Percentiles rank a stretch among this genome's conserved stretches.
Conservation (phyloP, 2,329 filamentous ascomycete genomes). For the Xylaria sp. region DNA sequence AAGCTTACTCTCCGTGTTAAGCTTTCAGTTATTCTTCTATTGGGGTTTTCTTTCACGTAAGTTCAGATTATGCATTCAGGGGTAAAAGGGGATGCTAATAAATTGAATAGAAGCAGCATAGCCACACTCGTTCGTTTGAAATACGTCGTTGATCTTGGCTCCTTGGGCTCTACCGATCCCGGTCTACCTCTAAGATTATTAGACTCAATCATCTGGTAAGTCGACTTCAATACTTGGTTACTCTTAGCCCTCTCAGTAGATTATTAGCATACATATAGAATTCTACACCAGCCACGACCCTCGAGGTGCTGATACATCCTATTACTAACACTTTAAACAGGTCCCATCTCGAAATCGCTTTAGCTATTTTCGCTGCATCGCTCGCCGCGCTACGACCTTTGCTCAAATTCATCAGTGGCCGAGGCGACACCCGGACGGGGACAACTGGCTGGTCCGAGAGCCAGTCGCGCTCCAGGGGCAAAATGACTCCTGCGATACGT, state of each 20-base stretch:
- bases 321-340: conserved; percentile 14
- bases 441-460: conserved; percentile 11
- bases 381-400: conserved; percentile 26
- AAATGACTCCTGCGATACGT: conserved; percentile 22
- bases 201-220: conserved; percentile 31
- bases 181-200: conserved; percentile 24
- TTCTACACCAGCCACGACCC: too few relatives aligned
- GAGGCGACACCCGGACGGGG: not conserved
- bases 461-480: conserved; percentile 14
- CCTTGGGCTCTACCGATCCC: conserved; percentile 29
- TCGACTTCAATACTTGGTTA: not conserved
- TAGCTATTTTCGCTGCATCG: conserved; percentile 31
- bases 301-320: not conserved
- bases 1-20: conserved; percentile 32
- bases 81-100: not conserved
- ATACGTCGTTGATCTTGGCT: conserved; percentile 33
- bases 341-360: conserved; percentile 33
- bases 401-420: conserved; percentile 19
- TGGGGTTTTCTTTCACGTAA: conserved; percentile 33
- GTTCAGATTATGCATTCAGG: not conserved
- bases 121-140: conserved; percentile 34
- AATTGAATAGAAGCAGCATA: conserved; percentile 32
- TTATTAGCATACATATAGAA: not conserved
- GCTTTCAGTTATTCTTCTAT: conserved; percentile 25
- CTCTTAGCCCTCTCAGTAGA: not conserved